Percentiles rank a stretch among this genome's conserved stretches.
These are phyloP conservation scores for Poronia punctata DNA, from an alignment of 495 filamentous ascomycete genomes.

Conservation along the genomic window DNA sequence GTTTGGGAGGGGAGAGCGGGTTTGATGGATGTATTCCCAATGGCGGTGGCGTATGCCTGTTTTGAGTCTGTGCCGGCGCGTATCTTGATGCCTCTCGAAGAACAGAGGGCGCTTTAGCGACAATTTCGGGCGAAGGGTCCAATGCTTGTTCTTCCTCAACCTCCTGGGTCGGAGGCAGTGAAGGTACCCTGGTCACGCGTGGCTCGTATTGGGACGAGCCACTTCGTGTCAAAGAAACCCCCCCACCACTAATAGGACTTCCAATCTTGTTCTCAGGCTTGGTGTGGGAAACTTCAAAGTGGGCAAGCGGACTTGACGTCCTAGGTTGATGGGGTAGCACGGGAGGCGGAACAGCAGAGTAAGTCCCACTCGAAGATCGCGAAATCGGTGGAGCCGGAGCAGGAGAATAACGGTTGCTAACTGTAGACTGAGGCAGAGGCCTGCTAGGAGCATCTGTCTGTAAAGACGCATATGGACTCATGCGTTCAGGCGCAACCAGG, in stretches of 20 bases:
- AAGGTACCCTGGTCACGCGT: slow-evolving; percentile 35
- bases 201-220: slow-evolving; percentile 42
- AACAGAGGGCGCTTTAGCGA: slow-evolving; percentile 9
- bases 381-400: slow-evolving; percentile 41
- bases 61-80: slow-evolving; percentile 20
- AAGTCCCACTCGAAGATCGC: slow-evolving; percentile 31
- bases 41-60: slow-evolving; percentile 39
- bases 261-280: slow-evolving; percentile 22
- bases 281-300: slow-evolving; percentile 48
- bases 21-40: slow-evolving; percentile 22
- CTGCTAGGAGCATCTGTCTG: slow-evolving; percentile 33
- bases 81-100: slow-evolving; percentile 27
- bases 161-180: slow-evolving; percentile 47
- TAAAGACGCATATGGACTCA: slow-evolving; percentile 56
- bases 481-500: slow-evolving; percentile 48
- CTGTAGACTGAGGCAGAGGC: slow-evolving; percentile 28
- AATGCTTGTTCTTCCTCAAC: slow-evolving; percentile 43
- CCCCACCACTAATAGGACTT: slow-evolving; percentile 23
- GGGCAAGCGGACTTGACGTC: slow-evolving; percentile 78
- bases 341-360: slow-evolving; percentile 38
- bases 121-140: slow-evolving; percentile 18
- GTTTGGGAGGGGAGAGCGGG: slow-evolving; percentile 48
- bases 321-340: slow-evolving; percentile 69
- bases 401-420: slow-evolving; percentile 53
- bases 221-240: slow-evolving; percentile 32